Evolutionary conservation across 257 asterid species (phyloP).

Genomic region (Mentha longifolia): DNA sequence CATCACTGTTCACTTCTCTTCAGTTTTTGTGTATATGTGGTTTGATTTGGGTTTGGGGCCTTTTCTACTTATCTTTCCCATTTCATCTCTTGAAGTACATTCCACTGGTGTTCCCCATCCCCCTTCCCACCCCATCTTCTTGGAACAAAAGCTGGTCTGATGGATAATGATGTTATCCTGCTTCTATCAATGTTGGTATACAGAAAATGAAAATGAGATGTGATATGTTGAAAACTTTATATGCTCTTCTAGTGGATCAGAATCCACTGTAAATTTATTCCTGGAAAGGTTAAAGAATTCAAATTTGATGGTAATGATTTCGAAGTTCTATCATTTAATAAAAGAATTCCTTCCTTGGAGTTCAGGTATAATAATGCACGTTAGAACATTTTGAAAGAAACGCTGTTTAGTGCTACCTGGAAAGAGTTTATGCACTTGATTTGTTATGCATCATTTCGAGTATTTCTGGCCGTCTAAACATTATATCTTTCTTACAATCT

Average conservation of each 20-base stretch:
- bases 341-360: background rate
- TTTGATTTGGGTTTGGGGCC: background rate
- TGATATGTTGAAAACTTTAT: background rate
- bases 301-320: background rate
- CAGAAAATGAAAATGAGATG: background rate
- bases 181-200: background rate
- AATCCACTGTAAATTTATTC: background rate
- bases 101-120: background rate
- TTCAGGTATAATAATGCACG: constrained; percentile 9
- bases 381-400: background rate
- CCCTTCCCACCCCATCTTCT: background rate
- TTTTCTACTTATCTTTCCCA: background rate
- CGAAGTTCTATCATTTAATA: background rate
- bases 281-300: background rate
- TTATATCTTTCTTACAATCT: constrained; percentile 7
- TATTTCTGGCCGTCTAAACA: background rate
- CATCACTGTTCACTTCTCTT: background rate
- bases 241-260: background rate
- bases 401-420: background rate
- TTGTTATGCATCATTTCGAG: background rate
- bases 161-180: background rate
- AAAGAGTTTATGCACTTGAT: background rate
- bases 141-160: background rate
- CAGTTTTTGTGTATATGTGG: background rate
- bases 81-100: background rate